A percentile compares a stretch with the other conserved stretches of the same genome.
Conservation (phyloP, 352 stramenopile species). For the Phytophthora kernoviae region DNA sequence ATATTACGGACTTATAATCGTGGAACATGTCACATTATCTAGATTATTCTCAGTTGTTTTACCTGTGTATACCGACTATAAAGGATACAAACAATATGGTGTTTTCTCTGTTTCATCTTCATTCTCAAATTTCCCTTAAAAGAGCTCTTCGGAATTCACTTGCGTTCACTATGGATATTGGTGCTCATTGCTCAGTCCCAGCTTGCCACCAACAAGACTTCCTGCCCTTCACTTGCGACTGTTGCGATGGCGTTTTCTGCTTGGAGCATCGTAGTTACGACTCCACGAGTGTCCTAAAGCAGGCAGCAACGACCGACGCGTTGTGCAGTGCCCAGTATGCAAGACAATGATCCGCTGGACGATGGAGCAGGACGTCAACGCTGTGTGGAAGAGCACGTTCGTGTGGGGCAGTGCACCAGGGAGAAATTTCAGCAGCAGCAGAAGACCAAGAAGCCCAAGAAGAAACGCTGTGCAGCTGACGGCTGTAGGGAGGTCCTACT, state of each 20-base stretch:
- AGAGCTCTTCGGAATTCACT: not conserved
- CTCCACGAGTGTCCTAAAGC: slow-evolving; percentile 69
- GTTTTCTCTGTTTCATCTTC: slow-evolving; percentile 6
- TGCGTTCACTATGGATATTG: slow-evolving; percentile 62
- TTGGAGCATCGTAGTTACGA: slow-evolving; percentile 85
- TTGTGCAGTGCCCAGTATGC: slow-evolving; percentile 78
- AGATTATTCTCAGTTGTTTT: slow-evolving; percentile 10
- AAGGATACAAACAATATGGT: slow-evolving; percentile 1
- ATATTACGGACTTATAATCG: slow-evolving; percentile 7
- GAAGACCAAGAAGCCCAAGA: slow-evolving; percentile 68
- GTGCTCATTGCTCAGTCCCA: slow-evolving; percentile 67
- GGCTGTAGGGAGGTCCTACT: slow-evolving; percentile 67
- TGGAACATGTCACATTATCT: slow-evolving; percentile 12
- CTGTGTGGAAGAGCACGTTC: slow-evolving; percentile 74
- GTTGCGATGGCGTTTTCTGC: slow-evolving; percentile 80
- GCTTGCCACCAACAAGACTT: slow-evolving; percentile 84
- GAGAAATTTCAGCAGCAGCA: slow-evolving; percentile 39
- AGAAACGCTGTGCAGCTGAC: slow-evolving; percentile 66
- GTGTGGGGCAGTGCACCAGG: slow-evolving; percentile 51
- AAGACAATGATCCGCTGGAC: slow-evolving; percentile 72
- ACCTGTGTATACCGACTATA: slow-evolving; percentile 3
- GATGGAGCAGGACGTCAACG: slow-evolving; percentile 73
- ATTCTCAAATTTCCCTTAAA: slow-evolving; percentile 13
- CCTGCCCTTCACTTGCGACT: slow-evolving; percentile 87
- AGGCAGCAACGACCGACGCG: slow-evolving; percentile 66